Conservation (phyloP, 371 early-diverging fungal genomes). For the Conidiobolus incongruus region DNA sequence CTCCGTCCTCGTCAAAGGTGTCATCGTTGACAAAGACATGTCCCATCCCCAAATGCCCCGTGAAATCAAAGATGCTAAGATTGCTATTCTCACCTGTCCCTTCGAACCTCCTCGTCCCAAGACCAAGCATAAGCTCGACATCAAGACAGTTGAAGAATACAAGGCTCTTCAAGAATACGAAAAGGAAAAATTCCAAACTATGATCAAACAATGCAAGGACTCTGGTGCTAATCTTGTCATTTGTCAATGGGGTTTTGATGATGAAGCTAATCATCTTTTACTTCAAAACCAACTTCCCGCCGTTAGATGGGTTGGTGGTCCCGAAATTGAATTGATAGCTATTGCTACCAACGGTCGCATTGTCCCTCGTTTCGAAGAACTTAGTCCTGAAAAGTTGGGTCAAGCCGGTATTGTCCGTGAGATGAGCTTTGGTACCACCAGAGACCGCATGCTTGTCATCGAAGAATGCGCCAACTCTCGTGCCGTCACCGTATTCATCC, state of each 20-base stretch:
- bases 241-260: constrained; percentile 99
- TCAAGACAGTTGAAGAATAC: constrained; percentile 95
- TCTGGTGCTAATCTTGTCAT: constrained; percentile 95
- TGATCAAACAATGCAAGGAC: constrained; percentile 95
- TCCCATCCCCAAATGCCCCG: constrained; percentile 99
- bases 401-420: constrained; percentile 86
- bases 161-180: constrained; percentile 92
- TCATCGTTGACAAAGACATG: constrained; percentile 98
- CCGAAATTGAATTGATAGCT: constrained; percentile 97
- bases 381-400: constrained; percentile 81
- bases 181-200: constrained; percentile 83
- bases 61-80: constrained; percentile 84
- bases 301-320: constrained; percentile 99
- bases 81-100: constrained; percentile 98
- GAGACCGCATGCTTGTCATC: constrained; percentile 96
- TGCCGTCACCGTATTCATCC: constrained; percentile 95
- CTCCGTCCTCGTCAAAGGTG: constrained; percentile 88
- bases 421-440: constrained; percentile 92
- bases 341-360: constrained; percentile 98
- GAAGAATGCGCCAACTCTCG: constrained; percentile 95
- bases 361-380: constrained; percentile 98
- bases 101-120: constrained; percentile 99
- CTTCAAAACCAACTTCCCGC: constrained; percentile 96
- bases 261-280: constrained; percentile 99
- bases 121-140: constrained; percentile 98